Evolutionary conservation across 1,139 yeast genomes (phyloP), one percentile per base, ranked within the genome.

Genomic region (Debaryomyces subglobosus): DNA sequence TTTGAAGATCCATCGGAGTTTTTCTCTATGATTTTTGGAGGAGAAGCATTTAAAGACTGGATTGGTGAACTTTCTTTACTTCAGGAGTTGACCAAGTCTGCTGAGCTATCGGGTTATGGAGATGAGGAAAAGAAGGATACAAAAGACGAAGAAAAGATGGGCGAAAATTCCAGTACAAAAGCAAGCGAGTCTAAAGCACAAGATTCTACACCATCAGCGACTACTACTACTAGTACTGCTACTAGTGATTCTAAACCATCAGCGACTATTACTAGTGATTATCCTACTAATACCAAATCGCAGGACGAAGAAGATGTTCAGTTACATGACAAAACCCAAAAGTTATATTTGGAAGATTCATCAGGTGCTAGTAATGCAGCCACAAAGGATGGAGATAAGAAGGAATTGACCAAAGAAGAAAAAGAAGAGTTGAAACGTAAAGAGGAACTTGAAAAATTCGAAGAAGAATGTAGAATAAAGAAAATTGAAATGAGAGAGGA

Each of bases 1-100:
- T 89, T 89, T 62, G 96, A 89, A 62, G 97, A 91, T 63, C 96
- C 97, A 0, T 78, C 85, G 42, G 97, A 91, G 64, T 85, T 82
- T 59, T 82, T 86, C 63, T 79, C 82, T 18, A 78, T 81, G 69
- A 85, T 86, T 27, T 86, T 86, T 65, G 95, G 95, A 48, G 95
- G 95, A 44, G 96, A 89, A 51, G 94, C 95, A 2, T 92, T 92
- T 67, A 82, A 79, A 43, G 88, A 86, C 49, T 86, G 91, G 86
- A 85, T 87, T 53, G 95, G 94, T 2, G 89, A 86, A 53, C 75
- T 86, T 53, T 77, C 85, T 5, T 72, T 86, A 66, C 66, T 86
- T 53, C 79, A 78, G 52, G 87, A 84, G 53, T 68, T 86, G 57
- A 67, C 81, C 24, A 81, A 83, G 52, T 78, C 84, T 3, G 81